These are phyloP conservation scores for Cryoendolithus antarcticus DNA, from an alignment of 2,329 filamentous ascomycete genomes.

Conservation along the genomic window DNA sequence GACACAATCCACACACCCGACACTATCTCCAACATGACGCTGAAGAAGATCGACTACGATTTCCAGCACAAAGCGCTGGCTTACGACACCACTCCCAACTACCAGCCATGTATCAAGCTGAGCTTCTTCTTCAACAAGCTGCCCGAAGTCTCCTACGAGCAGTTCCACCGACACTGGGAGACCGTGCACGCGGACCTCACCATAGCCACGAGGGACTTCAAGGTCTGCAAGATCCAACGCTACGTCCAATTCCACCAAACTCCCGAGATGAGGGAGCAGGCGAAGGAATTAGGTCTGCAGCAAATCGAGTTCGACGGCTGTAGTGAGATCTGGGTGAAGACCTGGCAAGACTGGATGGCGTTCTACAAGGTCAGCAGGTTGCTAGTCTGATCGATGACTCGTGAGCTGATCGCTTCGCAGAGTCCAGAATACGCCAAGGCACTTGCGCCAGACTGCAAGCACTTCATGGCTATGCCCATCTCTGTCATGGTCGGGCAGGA, in stretches of 20 bases:
- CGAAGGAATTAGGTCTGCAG: no score
- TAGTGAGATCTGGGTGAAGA: no score
- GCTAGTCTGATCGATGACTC: no score
- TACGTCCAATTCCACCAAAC: constrained; percentile 18
- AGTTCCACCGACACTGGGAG: constrained; percentile 23
- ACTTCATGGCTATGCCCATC: constrained; percentile 19
- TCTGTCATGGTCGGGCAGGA: constrained; percentile 20
- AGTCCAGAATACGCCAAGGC: no score
- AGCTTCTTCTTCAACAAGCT: constrained; percentile 23
- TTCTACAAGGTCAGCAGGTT: no score
- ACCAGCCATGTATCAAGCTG: constrained; percentile 22
- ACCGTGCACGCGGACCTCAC: constrained; percentile 23
- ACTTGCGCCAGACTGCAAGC: constrained; percentile 5
- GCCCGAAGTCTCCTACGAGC: constrained; percentile 18
- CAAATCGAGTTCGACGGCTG: no score
- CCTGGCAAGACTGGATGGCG: no score
- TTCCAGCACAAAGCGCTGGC: constrained; percentile 16
- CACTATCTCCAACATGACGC: constrained; percentile 7
- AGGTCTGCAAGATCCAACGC: constrained; percentile 17
- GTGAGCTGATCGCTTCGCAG: no score
- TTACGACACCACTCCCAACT: constrained; percentile 19
- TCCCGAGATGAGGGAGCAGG: constrained; percentile 2
- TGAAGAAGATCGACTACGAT: constrained; percentile 13
- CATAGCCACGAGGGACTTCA: constrained; percentile 18
- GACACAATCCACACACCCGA: no score